Percentiles rank a stretch among this genome's conserved stretches.
phyloP scores from a whole-genome alignment of 306 rosid species.

The Rosa chinensis region DNA sequence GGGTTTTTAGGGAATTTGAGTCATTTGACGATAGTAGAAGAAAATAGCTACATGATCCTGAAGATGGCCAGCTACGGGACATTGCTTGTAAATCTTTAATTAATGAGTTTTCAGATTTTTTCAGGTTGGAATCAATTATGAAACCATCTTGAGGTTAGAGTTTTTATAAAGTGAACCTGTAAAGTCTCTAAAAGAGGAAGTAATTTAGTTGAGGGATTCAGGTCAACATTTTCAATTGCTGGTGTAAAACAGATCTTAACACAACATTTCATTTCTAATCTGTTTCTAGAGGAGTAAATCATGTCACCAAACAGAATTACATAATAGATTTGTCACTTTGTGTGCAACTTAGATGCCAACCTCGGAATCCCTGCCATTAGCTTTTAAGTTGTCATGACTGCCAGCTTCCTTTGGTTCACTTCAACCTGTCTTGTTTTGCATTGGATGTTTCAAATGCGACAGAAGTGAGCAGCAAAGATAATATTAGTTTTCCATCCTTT shows the following conservation, averaged over 20 bases:
- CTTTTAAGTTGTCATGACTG: neutral
- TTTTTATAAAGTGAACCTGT: constrained; percentile 18
- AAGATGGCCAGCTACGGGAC: constrained; percentile 44
- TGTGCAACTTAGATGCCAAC: neutral
- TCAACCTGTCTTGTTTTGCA: neutral
- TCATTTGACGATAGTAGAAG: constrained; percentile 17
- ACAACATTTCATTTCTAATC: neutral
- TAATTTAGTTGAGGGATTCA: neutral
- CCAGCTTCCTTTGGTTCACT: neutral
- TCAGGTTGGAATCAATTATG: constrained; percentile 43
- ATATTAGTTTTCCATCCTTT: neutral
- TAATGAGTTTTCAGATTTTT: constrained; percentile 61
- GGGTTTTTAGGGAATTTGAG: constrained; percentile 40
- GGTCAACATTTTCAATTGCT: neutral
- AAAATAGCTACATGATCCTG: constrained; percentile 11
- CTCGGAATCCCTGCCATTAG: neutral
- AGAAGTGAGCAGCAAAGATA: neutral
- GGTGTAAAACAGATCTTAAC: neutral
- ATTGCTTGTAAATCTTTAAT: constrained; percentile 48
- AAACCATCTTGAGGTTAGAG: constrained; percentile 26
- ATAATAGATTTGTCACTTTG: neutral
- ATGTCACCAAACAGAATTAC: neutral
- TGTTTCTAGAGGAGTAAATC: neutral
- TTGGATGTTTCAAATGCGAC: neutral
- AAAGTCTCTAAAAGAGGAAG: neutral